Conservation (phyloP, 371 early-diverging fungal species). For the Paraphysoderma sedebokerense region DNA sequence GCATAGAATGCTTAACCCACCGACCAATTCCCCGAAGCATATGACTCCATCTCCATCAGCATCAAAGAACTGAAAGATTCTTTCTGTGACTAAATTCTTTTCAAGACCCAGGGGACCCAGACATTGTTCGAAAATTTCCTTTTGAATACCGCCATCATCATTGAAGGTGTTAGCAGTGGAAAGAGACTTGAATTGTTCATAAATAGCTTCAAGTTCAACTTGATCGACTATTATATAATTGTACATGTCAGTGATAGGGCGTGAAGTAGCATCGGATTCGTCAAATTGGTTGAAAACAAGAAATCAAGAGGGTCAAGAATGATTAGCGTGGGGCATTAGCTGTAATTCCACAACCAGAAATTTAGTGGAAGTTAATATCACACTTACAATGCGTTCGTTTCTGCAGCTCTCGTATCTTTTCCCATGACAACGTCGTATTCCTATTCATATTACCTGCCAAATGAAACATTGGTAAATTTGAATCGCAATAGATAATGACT, state of each 20-base stretch:
- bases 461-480: not conserved
- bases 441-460: slow-evolving; percentile 15
- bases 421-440: slow-evolving; percentile 13
- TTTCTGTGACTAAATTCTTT: slow-evolving; percentile 65
- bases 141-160: slow-evolving; percentile 48
- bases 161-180: slow-evolving; percentile 37
- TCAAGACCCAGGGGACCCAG: slow-evolving; percentile 72
- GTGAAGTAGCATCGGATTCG: too few species aligned
- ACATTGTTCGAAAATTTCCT: slow-evolving; percentile 62
- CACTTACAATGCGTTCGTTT: slow-evolving; percentile 49
- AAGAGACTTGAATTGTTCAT: slow-evolving; percentile 64
- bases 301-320: too few species aligned
- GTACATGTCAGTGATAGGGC: too few species aligned
- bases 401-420: slow-evolving; percentile 27
- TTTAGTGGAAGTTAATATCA: not conserved
- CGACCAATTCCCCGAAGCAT: slow-evolving; percentile 62
- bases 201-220: slow-evolving; percentile 67
- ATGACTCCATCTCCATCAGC: slow-evolving; percentile 56
- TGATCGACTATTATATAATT: slow-evolving; percentile 60
- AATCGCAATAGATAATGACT: slow-evolving; percentile 6
- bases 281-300: too few species aligned
- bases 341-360: not conserved
- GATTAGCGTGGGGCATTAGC: not conserved
- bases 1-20: slow-evolving; percentile 62
- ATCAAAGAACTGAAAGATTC: slow-evolving; percentile 81